A percentile compares a stretch with the other conserved stretches of the same genome.
These are phyloP conservation scores for Candida freyschussii DNA, from an alignment of 1,139 yeast genomes.

Conservation along the genomic window DNA sequence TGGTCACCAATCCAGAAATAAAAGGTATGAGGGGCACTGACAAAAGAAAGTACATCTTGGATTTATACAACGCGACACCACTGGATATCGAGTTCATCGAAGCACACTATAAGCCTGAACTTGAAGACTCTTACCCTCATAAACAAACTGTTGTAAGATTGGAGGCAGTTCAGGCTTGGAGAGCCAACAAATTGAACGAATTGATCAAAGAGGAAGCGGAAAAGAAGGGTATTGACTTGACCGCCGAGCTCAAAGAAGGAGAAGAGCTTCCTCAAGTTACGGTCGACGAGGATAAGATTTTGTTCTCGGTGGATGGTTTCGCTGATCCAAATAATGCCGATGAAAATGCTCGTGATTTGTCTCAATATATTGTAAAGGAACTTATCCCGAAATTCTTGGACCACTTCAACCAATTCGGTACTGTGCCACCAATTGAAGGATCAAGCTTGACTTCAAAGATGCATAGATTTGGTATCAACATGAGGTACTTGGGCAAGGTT, in stretches of 20 bases:
- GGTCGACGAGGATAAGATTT: constrained; percentile 51
- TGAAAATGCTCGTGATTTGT: constrained; percentile 59
- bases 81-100: constrained; percentile 75
- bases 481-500: constrained; percentile 78
- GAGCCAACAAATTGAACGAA: constrained; percentile 62
- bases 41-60: constrained; percentile 78
- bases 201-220: constrained; percentile 46
- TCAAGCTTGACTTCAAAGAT: constrained; percentile 59
- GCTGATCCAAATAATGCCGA: constrained; percentile 51
- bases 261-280: constrained; percentile 43
- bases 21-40: constrained; percentile 88
- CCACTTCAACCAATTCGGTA: constrained; percentile 43
- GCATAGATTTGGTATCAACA: constrained; percentile 81
- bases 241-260: constrained; percentile 22
- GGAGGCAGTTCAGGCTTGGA: constrained; percentile 91
- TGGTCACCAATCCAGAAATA: constrained; percentile 69
- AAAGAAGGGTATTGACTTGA: constrained; percentile 29
- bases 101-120: constrained; percentile 38
- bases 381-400: constrained; percentile 62
- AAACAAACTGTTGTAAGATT: constrained; percentile 72
- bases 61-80: constrained; percentile 80
- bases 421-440: constrained; percentile 74
- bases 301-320: constrained; percentile 80
- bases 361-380: constrained; percentile 53
- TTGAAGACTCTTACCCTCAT: constrained; percentile 63